Evolutionary conservation across 129 eudicot species (phyloP).

Genomic region (Artemisia tridentata): DNA sequence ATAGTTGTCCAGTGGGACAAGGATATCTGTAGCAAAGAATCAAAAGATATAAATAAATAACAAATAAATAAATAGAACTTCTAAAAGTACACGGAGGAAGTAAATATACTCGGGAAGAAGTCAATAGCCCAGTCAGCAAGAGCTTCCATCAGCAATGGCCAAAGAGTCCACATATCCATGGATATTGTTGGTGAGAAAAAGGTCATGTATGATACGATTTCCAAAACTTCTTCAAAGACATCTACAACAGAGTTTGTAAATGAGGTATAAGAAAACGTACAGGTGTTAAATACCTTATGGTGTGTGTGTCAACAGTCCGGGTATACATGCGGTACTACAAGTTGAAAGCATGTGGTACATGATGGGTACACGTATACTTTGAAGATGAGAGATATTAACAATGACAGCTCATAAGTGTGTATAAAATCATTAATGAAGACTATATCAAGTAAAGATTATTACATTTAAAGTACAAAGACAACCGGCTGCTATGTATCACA

Average conservation of each 20-base stretch:
- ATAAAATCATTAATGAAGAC: neutral
- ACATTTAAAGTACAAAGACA: neutral
- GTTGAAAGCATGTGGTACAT: neutral
- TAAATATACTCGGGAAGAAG: conserved; percentile 76
- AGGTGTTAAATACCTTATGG: neutral
- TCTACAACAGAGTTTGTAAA: conserved; percentile 47
- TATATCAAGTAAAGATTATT: neutral
- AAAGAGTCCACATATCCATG: conserved; percentile 98
- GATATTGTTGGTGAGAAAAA: conserved; percentile 92
- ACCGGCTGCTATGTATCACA: too few species aligned
- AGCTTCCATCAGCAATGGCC: conserved; percentile 93
- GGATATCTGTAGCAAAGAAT: conserved; percentile 53
- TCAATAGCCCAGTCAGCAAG: conserved; percentile 97
- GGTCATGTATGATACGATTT: conserved; percentile 93
- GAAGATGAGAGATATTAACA: neutral
- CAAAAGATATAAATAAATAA: conserved; percentile 4
- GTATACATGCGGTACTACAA: neutral
- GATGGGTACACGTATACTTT: neutral
- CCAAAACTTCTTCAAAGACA: conserved; percentile 92
- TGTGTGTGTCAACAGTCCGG: neutral
- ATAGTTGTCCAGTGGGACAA: conserved; percentile 91
- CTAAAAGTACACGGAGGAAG: neutral
- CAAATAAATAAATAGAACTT: conserved; percentile 1
- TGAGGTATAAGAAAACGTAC: conserved; percentile 14
- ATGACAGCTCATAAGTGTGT: neutral